These are phyloP conservation scores for Penicillium odoratum DNA, from an alignment of 495 filamentous ascomycete species.

Conservation along the genomic window DNA sequence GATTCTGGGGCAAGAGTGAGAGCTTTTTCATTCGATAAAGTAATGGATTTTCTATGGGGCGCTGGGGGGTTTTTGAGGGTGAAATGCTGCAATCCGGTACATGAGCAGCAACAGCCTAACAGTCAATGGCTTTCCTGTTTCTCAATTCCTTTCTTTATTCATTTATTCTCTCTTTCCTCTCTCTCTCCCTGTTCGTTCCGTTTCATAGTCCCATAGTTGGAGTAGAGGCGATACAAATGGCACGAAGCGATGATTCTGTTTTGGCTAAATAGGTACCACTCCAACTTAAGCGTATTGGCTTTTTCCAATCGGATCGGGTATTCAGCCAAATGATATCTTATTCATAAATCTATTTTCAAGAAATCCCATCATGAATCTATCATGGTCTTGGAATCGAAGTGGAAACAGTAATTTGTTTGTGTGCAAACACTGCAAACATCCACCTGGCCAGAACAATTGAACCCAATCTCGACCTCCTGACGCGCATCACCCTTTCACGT, in stretches of 20 bases:
- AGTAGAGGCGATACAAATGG: constrained; percentile 26
- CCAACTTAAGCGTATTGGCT: neutral
- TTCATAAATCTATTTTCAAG: neutral
- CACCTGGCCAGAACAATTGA: constrained; percentile 32
- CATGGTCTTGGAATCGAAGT: neutral
- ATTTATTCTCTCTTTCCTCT: constrained; percentile 7
- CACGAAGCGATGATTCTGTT: constrained; percentile 11
- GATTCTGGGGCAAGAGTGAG: constrained; percentile 60
- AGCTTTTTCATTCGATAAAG: constrained; percentile 66
- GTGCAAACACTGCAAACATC: constrained; percentile 45
- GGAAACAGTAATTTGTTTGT: constrained; percentile 19
- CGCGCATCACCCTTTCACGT: constrained; percentile 18
- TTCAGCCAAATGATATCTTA: neutral
- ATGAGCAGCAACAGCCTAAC: constrained; percentile 27
- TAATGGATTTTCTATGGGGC: constrained; percentile 18
- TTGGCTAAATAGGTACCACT: constrained; percentile 3
- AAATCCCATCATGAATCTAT: too few relatives aligned
- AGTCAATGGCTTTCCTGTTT: constrained; percentile 10
- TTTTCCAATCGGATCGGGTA: neutral
- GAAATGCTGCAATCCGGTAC: constrained; percentile 27
- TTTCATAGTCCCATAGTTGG: constrained; percentile 13
- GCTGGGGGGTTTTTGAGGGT: constrained; percentile 24
- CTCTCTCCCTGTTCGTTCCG: neutral
- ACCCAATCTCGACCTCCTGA: constrained; percentile 21
- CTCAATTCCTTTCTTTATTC: constrained; percentile 6